Base-by-base conservation (phyloP, 1,139 yeast species). In the Blastobotrys serpentis region DNA sequence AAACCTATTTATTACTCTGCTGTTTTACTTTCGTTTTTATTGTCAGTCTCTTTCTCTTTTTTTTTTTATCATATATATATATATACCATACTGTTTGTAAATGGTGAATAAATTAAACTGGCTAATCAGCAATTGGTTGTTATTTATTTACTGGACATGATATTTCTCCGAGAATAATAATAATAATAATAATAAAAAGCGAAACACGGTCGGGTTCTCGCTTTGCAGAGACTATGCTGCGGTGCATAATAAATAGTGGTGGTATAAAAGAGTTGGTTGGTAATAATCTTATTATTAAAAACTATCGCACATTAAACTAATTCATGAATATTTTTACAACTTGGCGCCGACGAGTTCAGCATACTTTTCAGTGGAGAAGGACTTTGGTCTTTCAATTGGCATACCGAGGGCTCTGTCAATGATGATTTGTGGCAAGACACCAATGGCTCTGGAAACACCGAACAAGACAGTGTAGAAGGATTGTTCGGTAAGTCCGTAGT, bases 311-410 rank as follows among this genome's bases (percentile, higher is more conserved):
- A 42, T 42, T 42, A 42, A 23, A 23, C 37, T 29, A 39, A 19
- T 32, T 30, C 30, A 30, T 41, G 18, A 26, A 29, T 19, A 18
- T 36, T 36, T 37, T 64, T 56, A 59, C 54, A 60, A 55, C 68
- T 68, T 68, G 62, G 67, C 64, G 56, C 71, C 71, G 55, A 71
- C 71, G 55, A 71, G 66, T 65, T 71, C 70, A 56, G 72, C 71
- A 57, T 68, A 68, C 65, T 69, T 70, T 65, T 69, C 73, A 47
- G 76, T 72, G 47, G 73, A 68, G 74, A 72, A 71, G 46, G 73
- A 68, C 73, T 77, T 78, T 63, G 84, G 84, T 63, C 84, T 76
- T 67, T 79, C 84, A 55, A 79, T 78, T 49, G 84, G 84, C 57
- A 77, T 66, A 23, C 84, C 84, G 41, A 74, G 66, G 44, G 79